These are phyloP conservation scores for Pseudofabraea citricarpa DNA, from an alignment of 2,329 filamentous ascomycete genomes.

Conservation along the genomic window DNA sequence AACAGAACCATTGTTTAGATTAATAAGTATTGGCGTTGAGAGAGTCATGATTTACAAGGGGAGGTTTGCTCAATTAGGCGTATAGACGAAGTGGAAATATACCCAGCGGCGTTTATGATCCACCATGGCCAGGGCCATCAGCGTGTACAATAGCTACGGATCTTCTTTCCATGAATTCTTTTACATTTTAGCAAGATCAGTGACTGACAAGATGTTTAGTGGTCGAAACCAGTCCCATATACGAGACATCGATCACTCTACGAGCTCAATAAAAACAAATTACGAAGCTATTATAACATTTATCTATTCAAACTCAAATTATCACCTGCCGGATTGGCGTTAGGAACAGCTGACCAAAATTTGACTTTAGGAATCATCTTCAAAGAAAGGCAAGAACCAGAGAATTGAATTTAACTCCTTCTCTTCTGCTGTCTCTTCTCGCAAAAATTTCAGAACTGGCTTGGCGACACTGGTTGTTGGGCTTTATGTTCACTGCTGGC, in stretches of 20 bases:
- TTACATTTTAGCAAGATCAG: conserved; percentile 7
- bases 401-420: conserved; percentile 4
- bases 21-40: conserved; percentile 1
- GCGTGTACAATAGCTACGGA: conserved; percentile 19
- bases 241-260: conserved; percentile 1
- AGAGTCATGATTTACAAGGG: conserved; percentile 1
- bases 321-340: conserved; percentile 1
- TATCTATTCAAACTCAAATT: not conserved
- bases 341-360: not conserved
- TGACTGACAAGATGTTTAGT: conserved; percentile 24
- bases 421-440: not conserved
- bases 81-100: conserved; percentile 19
- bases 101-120: conserved; percentile 19
- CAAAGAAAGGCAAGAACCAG: conserved; percentile 12
- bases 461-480: not conserved
- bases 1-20: conserved; percentile 1
- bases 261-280: not conserved
- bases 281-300: no score
- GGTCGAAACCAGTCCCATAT: conserved; percentile 1
- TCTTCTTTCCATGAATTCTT: conserved; percentile 9
- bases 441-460: not conserved
- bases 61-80: conserved; percentile 16
- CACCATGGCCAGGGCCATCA: conserved; percentile 5
- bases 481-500: not conserved
- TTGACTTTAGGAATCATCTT: not conserved